phyloP scores from a whole-genome alignment of 2,329 filamentous ascomycete species.

The Ceratocystis albifundus region DNA sequence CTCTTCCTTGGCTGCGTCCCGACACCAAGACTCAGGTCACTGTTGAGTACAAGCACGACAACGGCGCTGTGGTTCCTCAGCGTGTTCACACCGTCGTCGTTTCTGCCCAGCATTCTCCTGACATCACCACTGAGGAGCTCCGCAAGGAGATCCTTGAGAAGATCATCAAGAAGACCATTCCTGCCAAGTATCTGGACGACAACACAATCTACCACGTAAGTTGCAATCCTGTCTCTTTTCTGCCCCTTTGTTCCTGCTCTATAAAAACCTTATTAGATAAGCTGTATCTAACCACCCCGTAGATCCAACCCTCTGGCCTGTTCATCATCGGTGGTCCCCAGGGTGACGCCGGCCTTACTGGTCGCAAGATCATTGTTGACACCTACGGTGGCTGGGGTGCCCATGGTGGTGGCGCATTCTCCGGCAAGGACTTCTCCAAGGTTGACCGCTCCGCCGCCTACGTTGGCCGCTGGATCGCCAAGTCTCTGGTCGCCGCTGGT shows the following conservation, averaged over 20 bases:
- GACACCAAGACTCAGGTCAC: constrained; percentile 99
- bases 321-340: constrained; percentile 99
- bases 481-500: constrained; percentile 82
- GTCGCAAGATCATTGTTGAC: constrained; percentile 99
- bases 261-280: neutral
- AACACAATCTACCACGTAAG: constrained; percentile 88
- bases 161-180: constrained; percentile 93
- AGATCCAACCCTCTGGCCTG: constrained; percentile 90
- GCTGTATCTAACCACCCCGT: constrained; percentile 22
- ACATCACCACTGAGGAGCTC: constrained; percentile 81
- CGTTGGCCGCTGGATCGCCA: constrained; percentile 96
- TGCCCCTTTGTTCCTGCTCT: neutral
- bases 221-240: constrained; percentile 24
- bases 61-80: constrained; percentile 80
- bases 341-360: constrained; percentile 96
- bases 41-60: constrained; percentile 95
- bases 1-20: constrained; percentile 84
- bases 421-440: constrained; percentile 99
- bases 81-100: constrained; percentile 95
- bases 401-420: constrained; percentile 99
- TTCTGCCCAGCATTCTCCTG: constrained; percentile 82
- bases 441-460: constrained; percentile 98
- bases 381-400: constrained; percentile 99
- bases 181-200: constrained; percentile 81
- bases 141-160: constrained; percentile 93